These are phyloP conservation scores for Tanacetum coccineum DNA, from an alignment of 129 eudicot genomes.

Conservation along the genomic window DNA sequence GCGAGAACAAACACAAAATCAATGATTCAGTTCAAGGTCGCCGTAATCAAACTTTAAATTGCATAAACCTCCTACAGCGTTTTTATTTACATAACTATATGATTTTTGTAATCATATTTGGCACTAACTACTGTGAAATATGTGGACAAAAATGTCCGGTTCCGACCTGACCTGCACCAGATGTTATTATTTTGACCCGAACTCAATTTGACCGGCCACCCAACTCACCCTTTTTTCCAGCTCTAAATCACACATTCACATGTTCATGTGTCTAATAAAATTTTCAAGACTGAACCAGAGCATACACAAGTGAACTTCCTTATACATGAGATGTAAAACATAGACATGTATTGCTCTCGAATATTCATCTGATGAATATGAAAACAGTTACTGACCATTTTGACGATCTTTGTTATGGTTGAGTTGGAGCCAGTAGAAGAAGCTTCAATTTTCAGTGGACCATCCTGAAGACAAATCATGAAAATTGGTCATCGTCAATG, in stretches of 20 bases:
- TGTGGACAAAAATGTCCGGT: neutral
- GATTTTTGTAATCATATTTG: neutral
- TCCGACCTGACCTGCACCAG: no score
- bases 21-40: no score
- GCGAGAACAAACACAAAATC: no score
- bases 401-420: conserved; percentile 77
- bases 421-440: conserved; percentile 92
- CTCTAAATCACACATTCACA: neutral
- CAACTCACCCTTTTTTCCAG: neutral
- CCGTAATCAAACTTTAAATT: no score
- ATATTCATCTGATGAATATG: conserved; percentile 1
- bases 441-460: conserved; percentile 88
- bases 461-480: conserved; percentile 57
- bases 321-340: conserved; percentile 2
- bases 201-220: neutral
- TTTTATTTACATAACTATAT: neutral
- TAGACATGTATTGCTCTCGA: neutral
- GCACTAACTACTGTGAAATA: neutral
- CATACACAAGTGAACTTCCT: neutral
- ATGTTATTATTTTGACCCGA: neutral
- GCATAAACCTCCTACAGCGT: neutral
- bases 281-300: conserved; percentile 6
- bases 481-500: neutral
- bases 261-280: neutral
- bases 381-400: conserved; percentile 50